Evolutionary conservation across 176 grass and related monocot species (phyloP), one percentile per base, ranked within the genome.

Genomic region (bread wheat (Triticum aestivum)): DNA sequence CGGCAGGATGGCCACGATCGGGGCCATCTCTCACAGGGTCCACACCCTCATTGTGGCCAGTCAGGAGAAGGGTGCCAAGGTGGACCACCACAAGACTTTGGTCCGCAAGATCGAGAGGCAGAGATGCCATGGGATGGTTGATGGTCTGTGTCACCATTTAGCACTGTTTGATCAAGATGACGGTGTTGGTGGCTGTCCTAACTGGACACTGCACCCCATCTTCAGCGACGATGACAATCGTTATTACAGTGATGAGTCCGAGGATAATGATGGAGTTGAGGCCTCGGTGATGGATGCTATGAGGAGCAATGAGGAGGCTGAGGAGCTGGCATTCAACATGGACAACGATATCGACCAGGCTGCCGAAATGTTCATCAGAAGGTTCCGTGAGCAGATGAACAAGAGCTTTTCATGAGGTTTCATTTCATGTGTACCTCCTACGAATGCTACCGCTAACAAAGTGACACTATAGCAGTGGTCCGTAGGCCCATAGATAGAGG

Each of bases 341-440:
- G 91, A 95, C 56, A 85, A 93, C 6, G 82, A 95, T 75, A 97
- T 95, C 27, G 89, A 97, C 73, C 87, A 91, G 34, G 92, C 85
- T 2, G 91, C 91, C 1, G 91, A 91, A 33, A 84, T 95, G 75
- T 98, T 91, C 87, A 98, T 98, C 33, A 91, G n/a, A 80, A 88
- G 91, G 76, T 90, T 98, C 61, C 91, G 85, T 61, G 75, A 41
- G 39, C 81, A 91, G 58, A 95, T 98, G 75, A 98, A 79, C 39
- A 6, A 12, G 45, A 85, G 61, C 52, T 58, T 58, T 58, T 58
- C 2, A 20, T 58, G 52, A 58, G 52, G 17, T 58, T 58, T 20
- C 52, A 58, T 58, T 58, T 5, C 18, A 20, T 20, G 8, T 58
- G 52, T 58, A 58, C 52, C 18, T 58, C 0, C 2, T 0, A 20